Evolutionary conservation across 371 early-diverging fungal genomes (phyloP).

Genomic region (Rhizopus stolonifer): DNA sequence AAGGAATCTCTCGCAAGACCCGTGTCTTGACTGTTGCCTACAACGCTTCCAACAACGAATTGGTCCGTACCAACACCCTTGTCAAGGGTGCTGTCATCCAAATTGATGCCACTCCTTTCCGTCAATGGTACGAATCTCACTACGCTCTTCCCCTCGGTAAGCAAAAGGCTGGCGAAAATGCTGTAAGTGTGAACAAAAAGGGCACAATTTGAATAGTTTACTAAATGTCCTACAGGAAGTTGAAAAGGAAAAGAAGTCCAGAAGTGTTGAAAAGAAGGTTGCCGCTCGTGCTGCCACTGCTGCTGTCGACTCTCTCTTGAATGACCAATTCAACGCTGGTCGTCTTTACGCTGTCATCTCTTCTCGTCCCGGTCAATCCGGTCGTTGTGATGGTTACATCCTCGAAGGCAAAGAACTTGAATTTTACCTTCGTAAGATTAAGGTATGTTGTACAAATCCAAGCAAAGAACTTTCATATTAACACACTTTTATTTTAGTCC

Average conservation of each 20-base stretch:
- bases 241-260: slow-evolving; percentile 82
- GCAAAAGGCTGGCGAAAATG: slow-evolving; percentile 73
- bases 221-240: slow-evolving; percentile 50
- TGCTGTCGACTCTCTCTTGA: slow-evolving; percentile 86
- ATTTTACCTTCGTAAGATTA: slow-evolving; percentile 94
- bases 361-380: slow-evolving; percentile 99
- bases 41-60: slow-evolving; percentile 99
- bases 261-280: slow-evolving; percentile 88
- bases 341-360: slow-evolving; percentile 94
- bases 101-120: slow-evolving; percentile 98
- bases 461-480: neutral
- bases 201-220: neutral
- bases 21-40: slow-evolving; percentile 98
- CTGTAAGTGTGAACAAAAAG: slow-evolving; percentile 27
- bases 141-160: slow-evolving; percentile 90
- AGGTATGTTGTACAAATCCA: slow-evolving; percentile 41
- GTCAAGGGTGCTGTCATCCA: slow-evolving; percentile 99
- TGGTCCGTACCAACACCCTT: slow-evolving; percentile 99
- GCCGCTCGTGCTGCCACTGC: slow-evolving; percentile 79
- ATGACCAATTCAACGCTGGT: slow-evolving; percentile 96
- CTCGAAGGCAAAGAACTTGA: slow-evolving; percentile 99
- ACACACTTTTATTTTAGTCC: slow-evolving; percentile 14
- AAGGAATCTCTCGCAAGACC: slow-evolving; percentile 92
- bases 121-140: slow-evolving; percentile 98
- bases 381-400: slow-evolving; percentile 98